phyloP scores from a whole-genome alignment of 495 filamentous ascomycete species.

The Letharia columbiana region DNA sequence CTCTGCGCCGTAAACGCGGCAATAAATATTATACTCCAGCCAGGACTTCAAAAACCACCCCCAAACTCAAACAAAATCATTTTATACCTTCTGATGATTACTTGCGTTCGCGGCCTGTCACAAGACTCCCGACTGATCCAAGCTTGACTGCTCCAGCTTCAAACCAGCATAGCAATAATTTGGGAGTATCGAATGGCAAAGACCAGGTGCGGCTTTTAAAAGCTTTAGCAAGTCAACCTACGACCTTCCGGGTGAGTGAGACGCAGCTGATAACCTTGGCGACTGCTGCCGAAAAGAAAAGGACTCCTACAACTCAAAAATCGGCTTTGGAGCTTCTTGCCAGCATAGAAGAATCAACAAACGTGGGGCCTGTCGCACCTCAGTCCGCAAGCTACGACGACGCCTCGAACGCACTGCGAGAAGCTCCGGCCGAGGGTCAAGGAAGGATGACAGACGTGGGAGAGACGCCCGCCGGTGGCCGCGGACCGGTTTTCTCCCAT shows the following conservation, averaged over 20 bases:
- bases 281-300: background rate
- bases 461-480: background rate
- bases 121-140: background rate
- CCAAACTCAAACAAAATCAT: background rate
- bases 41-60: background rate
- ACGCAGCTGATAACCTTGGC: background rate
- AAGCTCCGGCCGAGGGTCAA: background rate
- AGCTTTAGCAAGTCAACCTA: background rate
- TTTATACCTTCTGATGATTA: background rate
- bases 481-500: background rate
- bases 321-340: background rate
- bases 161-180: background rate
- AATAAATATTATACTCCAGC: constrained; percentile 18
- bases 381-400: background rate
- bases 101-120: background rate
- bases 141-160: background rate
- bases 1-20: constrained; percentile 15
- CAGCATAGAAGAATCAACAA: background rate
- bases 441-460: background rate
- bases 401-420: background rate
- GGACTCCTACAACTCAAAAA: background rate
- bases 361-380: background rate
- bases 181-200: background rate
- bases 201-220: background rate
- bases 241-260: background rate